Conservation (phyloP, 2,329 filamentous ascomycete genomes). For the Parastagonospora avenae region DNA sequence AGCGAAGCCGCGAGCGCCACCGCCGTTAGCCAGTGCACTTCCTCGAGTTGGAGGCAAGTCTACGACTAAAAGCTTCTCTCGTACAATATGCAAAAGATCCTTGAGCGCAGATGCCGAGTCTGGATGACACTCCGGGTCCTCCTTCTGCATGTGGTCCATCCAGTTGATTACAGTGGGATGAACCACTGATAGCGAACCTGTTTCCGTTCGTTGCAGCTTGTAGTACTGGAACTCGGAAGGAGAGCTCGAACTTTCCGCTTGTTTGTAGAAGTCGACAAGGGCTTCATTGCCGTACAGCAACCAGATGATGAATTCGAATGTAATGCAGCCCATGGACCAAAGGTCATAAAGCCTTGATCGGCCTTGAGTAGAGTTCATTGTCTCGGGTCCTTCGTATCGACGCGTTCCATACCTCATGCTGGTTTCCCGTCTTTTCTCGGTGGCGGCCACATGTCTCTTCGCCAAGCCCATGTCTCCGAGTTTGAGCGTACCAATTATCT, state of each 20-base stretch:
- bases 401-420: slow-evolving; percentile 14
- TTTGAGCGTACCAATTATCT: slow-evolving; percentile 14
- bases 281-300: slow-evolving; percentile 21
- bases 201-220: neutral
- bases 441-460: slow-evolving; percentile 11
- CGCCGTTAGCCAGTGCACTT: slow-evolving; percentile 1
- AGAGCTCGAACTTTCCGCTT: neutral
- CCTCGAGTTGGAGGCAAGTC: slow-evolving; percentile 5
- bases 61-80: slow-evolving; percentile 11
- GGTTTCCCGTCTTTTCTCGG: neutral
- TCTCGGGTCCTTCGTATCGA: slow-evolving; percentile 22
- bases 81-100: slow-evolving; percentile 13
- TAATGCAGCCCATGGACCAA: slow-evolving; percentile 37
- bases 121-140: slow-evolving; percentile 5
- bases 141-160: slow-evolving; percentile 8
- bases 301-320: slow-evolving; percentile 31
- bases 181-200: neutral
- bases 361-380: neutral
- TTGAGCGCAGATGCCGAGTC: slow-evolving; percentile 2
- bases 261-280: slow-evolving; percentile 3
- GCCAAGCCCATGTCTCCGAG: slow-evolving; percentile 20
- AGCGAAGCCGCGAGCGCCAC: neutral
- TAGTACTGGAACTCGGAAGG: slow-evolving; percentile 6
- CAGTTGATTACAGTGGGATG: slow-evolving; percentile 6
- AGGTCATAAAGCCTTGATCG: slow-evolving; percentile 26